phyloP scores from a whole-genome alignment of 176 grass and related monocot genomes.

The Oryza rufipogon region DNA sequence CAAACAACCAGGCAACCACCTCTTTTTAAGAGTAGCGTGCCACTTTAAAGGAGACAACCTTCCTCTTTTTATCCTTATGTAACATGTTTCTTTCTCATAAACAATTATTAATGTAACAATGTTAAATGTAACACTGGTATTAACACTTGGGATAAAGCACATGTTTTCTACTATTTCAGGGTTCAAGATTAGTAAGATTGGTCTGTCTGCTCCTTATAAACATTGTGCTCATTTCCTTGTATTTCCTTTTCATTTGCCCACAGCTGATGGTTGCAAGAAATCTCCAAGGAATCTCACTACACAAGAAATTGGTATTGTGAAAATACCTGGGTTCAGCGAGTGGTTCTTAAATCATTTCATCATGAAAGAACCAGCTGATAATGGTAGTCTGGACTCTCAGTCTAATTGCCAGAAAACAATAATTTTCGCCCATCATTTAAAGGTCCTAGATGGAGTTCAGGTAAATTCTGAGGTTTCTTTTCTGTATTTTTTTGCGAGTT shows the following conservation, averaged over 20 bases:
- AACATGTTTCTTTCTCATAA: too few species aligned
- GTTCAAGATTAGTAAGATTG: neutral
- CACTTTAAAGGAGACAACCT: neutral
- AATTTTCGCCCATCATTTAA: slow-evolving; percentile 97
- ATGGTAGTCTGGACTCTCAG: slow-evolving; percentile 50
- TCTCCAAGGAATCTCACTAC: slow-evolving; percentile 59
- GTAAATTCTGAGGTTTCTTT: slow-evolving; percentile 39
- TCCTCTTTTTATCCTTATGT: neutral
- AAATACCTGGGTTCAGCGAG: slow-evolving; percentile 83
- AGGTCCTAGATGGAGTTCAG: slow-evolving; percentile 97
- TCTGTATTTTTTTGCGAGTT: neutral
- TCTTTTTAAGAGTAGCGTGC: neutral
- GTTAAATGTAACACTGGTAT: neutral
- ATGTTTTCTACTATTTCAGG: neutral
- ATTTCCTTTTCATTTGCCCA: slow-evolving; percentile 41
- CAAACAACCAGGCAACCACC: neutral
- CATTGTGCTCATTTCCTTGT: slow-evolving; percentile 7
- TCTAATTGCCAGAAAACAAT: slow-evolving; percentile 81
- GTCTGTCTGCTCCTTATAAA: neutral
- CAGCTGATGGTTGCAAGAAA: slow-evolving; percentile 60
- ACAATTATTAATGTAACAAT: too few species aligned
- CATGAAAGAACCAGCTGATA: slow-evolving; percentile 45
- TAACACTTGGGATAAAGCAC: slow-evolving; percentile 17
- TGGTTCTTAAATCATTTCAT: slow-evolving; percentile 91
- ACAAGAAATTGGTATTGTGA: slow-evolving; percentile 95